A percentile compares a stretch with the other conserved stretches of the same genome.
phyloP scores from a whole-genome alignment of 2,329 filamentous ascomycete genomes.

The Trichoderma afroharzianum region DNA sequence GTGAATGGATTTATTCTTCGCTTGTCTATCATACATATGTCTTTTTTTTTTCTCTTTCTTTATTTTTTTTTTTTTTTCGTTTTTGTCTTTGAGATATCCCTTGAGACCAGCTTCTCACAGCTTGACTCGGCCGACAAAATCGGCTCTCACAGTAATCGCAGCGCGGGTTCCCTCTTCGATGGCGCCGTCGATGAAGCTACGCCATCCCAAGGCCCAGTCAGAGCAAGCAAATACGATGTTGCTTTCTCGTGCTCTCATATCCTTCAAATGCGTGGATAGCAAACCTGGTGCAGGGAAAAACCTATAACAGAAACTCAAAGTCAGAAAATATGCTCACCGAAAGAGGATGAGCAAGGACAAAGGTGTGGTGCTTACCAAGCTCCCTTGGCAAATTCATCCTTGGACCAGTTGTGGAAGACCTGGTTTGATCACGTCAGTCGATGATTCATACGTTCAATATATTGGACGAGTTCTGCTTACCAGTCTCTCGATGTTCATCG shows the following conservation, averaged over 20 bases:
- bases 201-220: constrained; percentile 11
- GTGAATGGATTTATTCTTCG: neutral
- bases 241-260: constrained; percentile 4
- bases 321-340: neutral
- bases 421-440: neutral
- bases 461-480: neutral
- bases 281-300: constrained; percentile 9
- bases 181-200: constrained; percentile 9
- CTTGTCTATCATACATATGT: neutral
- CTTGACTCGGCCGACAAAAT: neutral
- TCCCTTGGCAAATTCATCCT: constrained; percentile 8
- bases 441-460: neutral
- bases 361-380: neutral
- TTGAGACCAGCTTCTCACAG: neutral
- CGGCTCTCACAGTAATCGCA: constrained; percentile 1
- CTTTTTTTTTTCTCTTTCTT: neutral
- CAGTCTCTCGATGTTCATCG: constrained; percentile 7
- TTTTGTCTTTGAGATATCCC: neutral
- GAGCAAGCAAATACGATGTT: constrained; percentile 9
- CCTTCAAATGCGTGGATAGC: constrained; percentile 6
- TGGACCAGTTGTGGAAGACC: constrained; percentile 14
- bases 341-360: neutral
- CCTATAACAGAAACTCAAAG: neutral
- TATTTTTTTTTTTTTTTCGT: neutral
- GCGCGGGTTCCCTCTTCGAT: constrained; percentile 11